Percentiles rank a stretch among this genome's conserved stretches.
Conservation (phyloP, 345 rosid species). For the Lenwebbia sp. region DNA sequence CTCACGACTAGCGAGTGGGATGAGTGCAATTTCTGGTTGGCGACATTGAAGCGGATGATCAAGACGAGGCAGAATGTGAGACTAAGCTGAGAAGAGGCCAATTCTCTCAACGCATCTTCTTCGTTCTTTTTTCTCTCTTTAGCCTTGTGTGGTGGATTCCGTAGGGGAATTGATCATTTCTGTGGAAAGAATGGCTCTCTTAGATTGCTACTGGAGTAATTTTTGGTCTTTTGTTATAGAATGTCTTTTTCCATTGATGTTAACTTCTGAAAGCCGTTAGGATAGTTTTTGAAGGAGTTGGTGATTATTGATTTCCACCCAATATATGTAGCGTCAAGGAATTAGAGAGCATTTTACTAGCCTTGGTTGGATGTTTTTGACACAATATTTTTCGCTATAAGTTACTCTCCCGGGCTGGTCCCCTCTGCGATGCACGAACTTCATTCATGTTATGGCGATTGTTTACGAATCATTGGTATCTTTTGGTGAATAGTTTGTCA, state of each 20-base stretch:
- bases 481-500: not conserved
- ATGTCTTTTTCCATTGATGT: not conserved
- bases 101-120: not conserved
- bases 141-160: not conserved
- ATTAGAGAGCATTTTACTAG: not conserved
- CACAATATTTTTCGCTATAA: not conserved
- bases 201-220: not conserved
- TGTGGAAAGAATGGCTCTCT: not conserved
- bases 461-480: not conserved
- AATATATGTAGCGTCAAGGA: not conserved
- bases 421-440: not conserved
- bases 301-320: not conserved
- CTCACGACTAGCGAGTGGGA: slow-evolving; percentile 99
- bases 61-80: slow-evolving; percentile 77
- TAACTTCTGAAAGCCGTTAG: not conserved
- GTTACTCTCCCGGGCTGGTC: not conserved
- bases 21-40: slow-evolving; percentile 96
- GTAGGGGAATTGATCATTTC: not conserved
- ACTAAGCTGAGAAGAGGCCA: slow-evolving; percentile 23
- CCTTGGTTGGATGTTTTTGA: not conserved
- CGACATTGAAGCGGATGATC: slow-evolving; percentile 86
- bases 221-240: not conserved
- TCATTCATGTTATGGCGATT: not conserved
- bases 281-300: not conserved
- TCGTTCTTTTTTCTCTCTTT: not conserved